Evolutionary conservation across 2,329 filamentous ascomycete genomes (phyloP).

Genomic region (Xylaria sp.): DNA sequence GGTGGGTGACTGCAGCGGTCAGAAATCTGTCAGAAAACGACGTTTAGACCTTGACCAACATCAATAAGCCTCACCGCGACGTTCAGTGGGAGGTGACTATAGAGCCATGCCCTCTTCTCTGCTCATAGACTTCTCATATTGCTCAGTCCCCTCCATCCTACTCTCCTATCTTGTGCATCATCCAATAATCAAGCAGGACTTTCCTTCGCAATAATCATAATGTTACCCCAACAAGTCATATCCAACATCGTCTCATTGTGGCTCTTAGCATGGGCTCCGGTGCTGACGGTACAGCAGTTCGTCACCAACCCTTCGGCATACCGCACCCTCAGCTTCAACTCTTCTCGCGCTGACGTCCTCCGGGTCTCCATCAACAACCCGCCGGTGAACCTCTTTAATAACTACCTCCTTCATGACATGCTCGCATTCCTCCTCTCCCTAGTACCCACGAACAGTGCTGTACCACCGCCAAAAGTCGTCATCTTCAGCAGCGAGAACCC

Average conservation of each 20-base stretch:
- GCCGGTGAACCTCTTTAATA: not conserved
- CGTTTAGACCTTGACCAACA: not conserved
- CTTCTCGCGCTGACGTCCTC: not conserved
- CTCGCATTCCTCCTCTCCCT: not conserved
- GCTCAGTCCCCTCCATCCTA: not conserved
- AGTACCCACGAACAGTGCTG: not conserved
- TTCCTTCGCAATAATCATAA: not conserved
- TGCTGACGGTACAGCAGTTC: not conserved
- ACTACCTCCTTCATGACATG: not conserved
- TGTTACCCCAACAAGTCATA: not conserved
- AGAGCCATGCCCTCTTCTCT: not conserved
- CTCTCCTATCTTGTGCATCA: not conserved
- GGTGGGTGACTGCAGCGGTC: not conserved
- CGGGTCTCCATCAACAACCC: not conserved
- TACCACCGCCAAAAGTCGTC: not conserved
- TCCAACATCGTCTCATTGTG: not conserved
- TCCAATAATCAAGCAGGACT: not conserved
- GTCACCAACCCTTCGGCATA: not conserved
- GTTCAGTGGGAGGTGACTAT: not conserved
- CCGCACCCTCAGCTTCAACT: not conserved
- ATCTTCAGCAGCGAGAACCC: not conserved
- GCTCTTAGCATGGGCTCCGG: not conserved
- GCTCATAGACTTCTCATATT: not conserved
- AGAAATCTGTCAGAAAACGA: not conserved
- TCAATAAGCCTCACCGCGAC: not conserved